These are phyloP conservation scores for Ilyonectria sp. DNA, from an alignment of 2,329 filamentous ascomycete genomes.

Conservation along the genomic window DNA sequence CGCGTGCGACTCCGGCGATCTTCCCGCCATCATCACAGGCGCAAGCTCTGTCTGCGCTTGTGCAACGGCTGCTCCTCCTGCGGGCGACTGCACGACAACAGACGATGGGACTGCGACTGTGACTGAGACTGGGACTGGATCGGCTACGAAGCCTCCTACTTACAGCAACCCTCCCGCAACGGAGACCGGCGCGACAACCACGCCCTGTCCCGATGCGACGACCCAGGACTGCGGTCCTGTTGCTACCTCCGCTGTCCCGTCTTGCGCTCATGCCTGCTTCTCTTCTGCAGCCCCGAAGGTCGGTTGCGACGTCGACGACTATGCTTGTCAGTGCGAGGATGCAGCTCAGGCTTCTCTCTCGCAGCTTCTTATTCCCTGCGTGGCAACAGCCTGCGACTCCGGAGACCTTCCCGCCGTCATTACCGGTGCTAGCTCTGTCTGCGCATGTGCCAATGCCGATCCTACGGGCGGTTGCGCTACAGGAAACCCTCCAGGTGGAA, in stretches of 20 bases:
- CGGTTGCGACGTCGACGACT: conserved; percentile 47
- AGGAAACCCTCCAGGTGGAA: conserved; percentile 13
- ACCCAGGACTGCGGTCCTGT: conserved; percentile 45
- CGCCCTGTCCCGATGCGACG: conserved; percentile 30
- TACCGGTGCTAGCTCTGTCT: conserved; percentile 39
- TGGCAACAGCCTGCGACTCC: conserved; percentile 42
- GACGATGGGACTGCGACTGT: not conserved
- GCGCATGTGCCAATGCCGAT: conserved; percentile 14
- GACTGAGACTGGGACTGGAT: not conserved
- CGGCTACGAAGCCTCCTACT: not conserved
- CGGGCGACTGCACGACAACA: conserved; percentile 22
- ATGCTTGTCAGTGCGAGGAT: conserved; percentile 48
- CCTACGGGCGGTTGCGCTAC: conserved; percentile 9
- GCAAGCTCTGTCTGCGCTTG: conserved; percentile 40
- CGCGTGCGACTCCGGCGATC: conserved; percentile 38
- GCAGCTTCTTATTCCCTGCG: conserved; percentile 45
- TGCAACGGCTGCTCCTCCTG: conserved; percentile 28
- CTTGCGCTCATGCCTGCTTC: conserved; percentile 50
- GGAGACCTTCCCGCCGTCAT: conserved; percentile 43
- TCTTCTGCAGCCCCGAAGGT: conserved; percentile 43
- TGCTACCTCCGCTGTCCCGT: conserved; percentile 46
- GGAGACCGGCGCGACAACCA: not conserved
- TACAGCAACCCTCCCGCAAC: not conserved
- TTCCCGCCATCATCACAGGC: conserved; percentile 46
- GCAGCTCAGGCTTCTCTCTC: conserved; percentile 43